phyloP scores from a whole-genome alignment of 164 flowering plant species.

The Vitis cinerea region DNA sequence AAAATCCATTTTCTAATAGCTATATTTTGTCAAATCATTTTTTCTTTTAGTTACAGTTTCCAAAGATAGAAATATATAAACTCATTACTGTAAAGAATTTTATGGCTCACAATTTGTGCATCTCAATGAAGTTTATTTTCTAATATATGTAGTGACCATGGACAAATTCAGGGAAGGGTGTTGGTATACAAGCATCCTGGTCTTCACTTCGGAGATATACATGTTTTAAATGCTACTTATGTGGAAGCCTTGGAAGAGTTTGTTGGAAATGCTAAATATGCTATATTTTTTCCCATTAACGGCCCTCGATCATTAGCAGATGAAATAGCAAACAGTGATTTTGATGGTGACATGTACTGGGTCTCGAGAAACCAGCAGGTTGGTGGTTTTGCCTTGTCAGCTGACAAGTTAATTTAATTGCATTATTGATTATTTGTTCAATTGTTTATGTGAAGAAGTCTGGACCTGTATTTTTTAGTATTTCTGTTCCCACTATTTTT shows the following conservation, averaged over 20 bases:
- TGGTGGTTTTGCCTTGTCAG: neutral
- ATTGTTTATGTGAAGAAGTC: neutral
- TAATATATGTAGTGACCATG: slow-evolving; percentile 51
- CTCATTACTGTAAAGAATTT: neutral
- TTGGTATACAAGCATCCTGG: slow-evolving; percentile 86
- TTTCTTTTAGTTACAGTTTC: neutral
- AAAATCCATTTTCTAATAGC: neutral
- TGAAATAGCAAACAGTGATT: slow-evolving; percentile 85
- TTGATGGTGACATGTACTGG: slow-evolving; percentile 90
- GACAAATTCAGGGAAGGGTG: slow-evolving; percentile 73
- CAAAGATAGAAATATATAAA: neutral
- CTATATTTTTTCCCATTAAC: slow-evolving; percentile 67
- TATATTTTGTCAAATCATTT: neutral
- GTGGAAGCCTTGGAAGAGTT: slow-evolving; percentile 38
- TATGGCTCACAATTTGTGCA: neutral
- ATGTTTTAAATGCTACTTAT: slow-evolving; percentile 56
- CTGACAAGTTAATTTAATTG: neutral
- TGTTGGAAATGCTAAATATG: slow-evolving; percentile 83
- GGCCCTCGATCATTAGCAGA: slow-evolving; percentile 76
- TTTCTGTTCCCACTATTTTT: no score
- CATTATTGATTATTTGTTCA: neutral
- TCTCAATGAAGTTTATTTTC: neutral
- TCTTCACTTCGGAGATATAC: slow-evolving; percentile 83
- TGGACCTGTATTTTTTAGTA: neutral
- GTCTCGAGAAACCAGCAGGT: slow-evolving; percentile 78